These are phyloP conservation scores for Boletus subcaerulescens DNA, from an alignment of 768 basidiomycete genomes.

Conservation along the genomic window DNA sequence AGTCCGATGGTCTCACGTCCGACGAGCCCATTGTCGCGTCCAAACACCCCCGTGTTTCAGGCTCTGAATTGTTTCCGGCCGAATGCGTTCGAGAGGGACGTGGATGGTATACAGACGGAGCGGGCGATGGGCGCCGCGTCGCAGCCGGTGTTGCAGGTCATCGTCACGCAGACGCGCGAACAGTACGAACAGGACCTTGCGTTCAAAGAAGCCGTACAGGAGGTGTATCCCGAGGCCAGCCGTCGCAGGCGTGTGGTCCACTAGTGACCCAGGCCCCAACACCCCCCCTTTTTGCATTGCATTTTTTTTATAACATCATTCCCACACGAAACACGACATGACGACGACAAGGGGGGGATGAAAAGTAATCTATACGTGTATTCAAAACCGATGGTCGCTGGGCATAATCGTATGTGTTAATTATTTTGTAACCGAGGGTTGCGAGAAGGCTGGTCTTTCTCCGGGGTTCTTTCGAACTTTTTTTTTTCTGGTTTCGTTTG, in stretches of 20 bases:
- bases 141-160: slow-evolving; percentile 31
- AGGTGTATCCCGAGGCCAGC: slow-evolving; percentile 27
- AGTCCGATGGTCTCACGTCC: slow-evolving; percentile 31
- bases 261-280: background rate
- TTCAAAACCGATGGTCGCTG: background rate
- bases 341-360: background rate
- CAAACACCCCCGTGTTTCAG: slow-evolving; percentile 21
- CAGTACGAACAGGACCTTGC: slow-evolving; percentile 33
- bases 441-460: slow-evolving; percentile 17
- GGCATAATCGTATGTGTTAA: slow-evolving; percentile 15
- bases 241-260: slow-evolving; percentile 15
- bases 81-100: slow-evolving; percentile 32
- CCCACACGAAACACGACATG: background rate
- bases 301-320: background rate
- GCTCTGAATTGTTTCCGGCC: slow-evolving; percentile 36
- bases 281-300: background rate
- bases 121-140: background rate
- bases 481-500: background rate
- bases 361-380: slow-evolving; percentile 15
- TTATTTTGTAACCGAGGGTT: slow-evolving; percentile 21
- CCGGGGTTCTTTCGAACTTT: slow-evolving; percentile 4
- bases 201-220: slow-evolving; percentile 29
- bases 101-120: slow-evolving; percentile 27
- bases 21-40: slow-evolving; percentile 20
- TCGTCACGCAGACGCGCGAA: slow-evolving; percentile 33